These are phyloP conservation scores for Xenosphaeropsis pyriputrescens DNA, from an alignment of 2,329 filamentous ascomycete genomes.

Conservation along the genomic window DNA sequence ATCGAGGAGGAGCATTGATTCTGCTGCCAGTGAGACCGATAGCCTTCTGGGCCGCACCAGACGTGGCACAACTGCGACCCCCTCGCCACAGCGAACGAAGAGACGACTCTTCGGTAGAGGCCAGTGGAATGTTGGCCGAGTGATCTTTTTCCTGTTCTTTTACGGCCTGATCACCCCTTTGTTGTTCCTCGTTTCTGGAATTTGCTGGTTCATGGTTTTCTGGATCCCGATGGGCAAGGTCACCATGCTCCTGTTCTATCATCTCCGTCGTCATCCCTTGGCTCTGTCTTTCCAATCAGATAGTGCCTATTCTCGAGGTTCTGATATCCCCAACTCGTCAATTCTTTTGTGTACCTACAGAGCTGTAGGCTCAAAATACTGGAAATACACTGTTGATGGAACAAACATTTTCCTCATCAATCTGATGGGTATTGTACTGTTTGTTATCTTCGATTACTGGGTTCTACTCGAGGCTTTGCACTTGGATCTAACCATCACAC, in stretches of 20 bases:
- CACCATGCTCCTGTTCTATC: constrained; percentile 76
- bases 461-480: constrained; percentile 57
- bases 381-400: constrained; percentile 98
- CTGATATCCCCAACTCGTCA: constrained; percentile 61
- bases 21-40: constrained; percentile 69
- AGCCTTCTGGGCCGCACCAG: constrained; percentile 63
- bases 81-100: constrained; percentile 41
- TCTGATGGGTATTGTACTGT: constrained; percentile 81
- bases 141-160: constrained; percentile 94
- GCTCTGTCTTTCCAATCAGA: constrained; percentile 90
- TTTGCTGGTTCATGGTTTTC: constrained; percentile 96
- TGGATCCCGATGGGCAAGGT: constrained; percentile 98
- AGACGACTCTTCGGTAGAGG: constrained; percentile 85
- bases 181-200: constrained; percentile 68
- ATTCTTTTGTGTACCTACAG: constrained; percentile 95
- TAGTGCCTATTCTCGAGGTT: constrained; percentile 54
- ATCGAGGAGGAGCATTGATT: constrained; percentile 79
- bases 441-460: constrained; percentile 87
- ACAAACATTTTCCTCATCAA: constrained; percentile 99
- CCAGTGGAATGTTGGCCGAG: constrained; percentile 86
- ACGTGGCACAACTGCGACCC: constrained; percentile 28
- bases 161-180: constrained; percentile 82
- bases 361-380: constrained; percentile 86
- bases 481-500: constrained; percentile 59
- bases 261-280: constrained; percentile 81